A percentile compares a stretch with the other conserved stretches of the same genome.
Evolutionary conservation across 306 rosid genomes (phyloP).

Genomic region (Quercus alba): DNA sequence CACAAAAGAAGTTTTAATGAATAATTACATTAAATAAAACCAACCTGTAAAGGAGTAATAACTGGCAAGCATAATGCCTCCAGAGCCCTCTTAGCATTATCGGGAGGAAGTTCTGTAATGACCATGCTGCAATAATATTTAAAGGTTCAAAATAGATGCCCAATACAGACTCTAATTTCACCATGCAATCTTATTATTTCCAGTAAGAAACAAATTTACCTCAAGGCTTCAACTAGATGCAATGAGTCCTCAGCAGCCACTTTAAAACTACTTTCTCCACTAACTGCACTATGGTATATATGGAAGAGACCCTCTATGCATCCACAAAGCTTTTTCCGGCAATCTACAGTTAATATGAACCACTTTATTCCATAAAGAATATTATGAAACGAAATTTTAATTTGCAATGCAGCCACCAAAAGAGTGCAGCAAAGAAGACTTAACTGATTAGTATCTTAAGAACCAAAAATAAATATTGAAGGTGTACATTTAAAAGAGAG

Average conservation of each 20-base stretch:
- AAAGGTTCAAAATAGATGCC: constrained; percentile 27
- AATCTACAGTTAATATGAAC: constrained; percentile 51
- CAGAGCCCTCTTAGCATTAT: constrained; percentile 82
- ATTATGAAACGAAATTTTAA: background rate
- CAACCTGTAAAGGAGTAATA: constrained; percentile 87
- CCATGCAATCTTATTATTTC: constrained; percentile 16
- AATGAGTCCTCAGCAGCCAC: constrained; percentile 92
- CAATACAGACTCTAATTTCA: constrained; percentile 12
- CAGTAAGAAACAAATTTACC: constrained; percentile 41
- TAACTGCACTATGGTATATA: constrained; percentile 77
- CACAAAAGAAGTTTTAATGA: background rate
- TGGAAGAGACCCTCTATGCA: constrained; percentile 90
- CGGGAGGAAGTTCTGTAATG: constrained; percentile 89
- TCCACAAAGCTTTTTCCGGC: constrained; percentile 95
- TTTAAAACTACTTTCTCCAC: constrained; percentile 86
- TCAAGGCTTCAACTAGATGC: constrained; percentile 94
- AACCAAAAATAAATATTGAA: background rate
- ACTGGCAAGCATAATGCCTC: constrained; percentile 94
- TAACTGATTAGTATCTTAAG: constrained; percentile 1
- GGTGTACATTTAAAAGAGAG: background rate
- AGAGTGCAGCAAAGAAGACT: background rate
- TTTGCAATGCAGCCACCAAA: background rate
- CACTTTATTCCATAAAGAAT: constrained; percentile 6
- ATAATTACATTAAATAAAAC: constrained; percentile 23
- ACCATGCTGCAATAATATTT: constrained; percentile 61